phyloP scores from a whole-genome alignment of 1,284 basidiomycete species.

The Heterobasidion occidentale region DNA sequence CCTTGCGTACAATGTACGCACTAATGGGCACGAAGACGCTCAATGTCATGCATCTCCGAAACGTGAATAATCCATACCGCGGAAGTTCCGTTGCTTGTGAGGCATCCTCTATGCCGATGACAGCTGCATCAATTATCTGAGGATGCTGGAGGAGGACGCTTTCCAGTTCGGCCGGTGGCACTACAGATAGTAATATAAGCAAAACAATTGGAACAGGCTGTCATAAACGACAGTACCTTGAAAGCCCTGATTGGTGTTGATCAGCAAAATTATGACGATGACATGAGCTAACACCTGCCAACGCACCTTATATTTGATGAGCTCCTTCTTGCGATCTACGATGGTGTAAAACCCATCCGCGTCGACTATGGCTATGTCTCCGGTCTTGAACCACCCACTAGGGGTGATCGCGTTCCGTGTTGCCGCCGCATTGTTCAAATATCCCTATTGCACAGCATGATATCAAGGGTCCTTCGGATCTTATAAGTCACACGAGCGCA shows the following conservation, averaged over 20 bases:
- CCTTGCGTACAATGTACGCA: slow-evolving; percentile 62
- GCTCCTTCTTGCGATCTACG: slow-evolving; percentile 70
- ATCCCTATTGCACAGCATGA: slow-evolving; percentile 34
- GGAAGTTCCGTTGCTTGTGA: slow-evolving; percentile 73
- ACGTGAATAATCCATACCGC: slow-evolving; percentile 30
- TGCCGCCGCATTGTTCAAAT: slow-evolving; percentile 58
- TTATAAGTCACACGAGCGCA: slow-evolving; percentile 12
- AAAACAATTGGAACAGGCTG: neutral
- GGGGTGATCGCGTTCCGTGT: slow-evolving; percentile 60
- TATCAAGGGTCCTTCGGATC: neutral
- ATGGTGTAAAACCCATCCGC: slow-evolving; percentile 58
- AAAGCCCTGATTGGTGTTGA: slow-evolving; percentile 16
- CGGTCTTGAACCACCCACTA: slow-evolving; percentile 81
- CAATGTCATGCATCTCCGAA: neutral
- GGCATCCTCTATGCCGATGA: slow-evolving; percentile 59
- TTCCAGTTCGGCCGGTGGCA: slow-evolving; percentile 81
- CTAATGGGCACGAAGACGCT: slow-evolving; percentile 21
- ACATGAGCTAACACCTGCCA: neutral
- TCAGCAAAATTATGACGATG: neutral
- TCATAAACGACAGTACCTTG: slow-evolving; percentile 11
- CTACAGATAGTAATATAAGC: slow-evolving; percentile 25
- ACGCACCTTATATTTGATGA: slow-evolving; percentile 76
- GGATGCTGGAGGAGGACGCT: slow-evolving; percentile 66
- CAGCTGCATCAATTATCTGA: slow-evolving; percentile 63
- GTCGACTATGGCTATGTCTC: slow-evolving; percentile 64